Evolutionary conservation across 768 basidiomycete genomes (phyloP).

Genomic region (Galerina marginata): DNA sequence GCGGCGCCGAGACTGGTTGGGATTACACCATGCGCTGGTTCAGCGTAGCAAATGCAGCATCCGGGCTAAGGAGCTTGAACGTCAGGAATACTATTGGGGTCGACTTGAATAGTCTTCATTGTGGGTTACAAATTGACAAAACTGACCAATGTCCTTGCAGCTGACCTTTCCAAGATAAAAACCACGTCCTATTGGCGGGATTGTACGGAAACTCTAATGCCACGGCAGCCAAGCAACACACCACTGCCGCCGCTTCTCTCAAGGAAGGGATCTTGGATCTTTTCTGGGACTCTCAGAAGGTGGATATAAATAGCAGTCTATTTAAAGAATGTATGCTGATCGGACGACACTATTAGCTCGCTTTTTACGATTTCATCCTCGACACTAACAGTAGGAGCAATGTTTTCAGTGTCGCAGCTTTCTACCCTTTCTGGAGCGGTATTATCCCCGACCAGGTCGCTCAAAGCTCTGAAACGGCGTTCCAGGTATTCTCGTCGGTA

Average conservation of each 20-base stretch:
- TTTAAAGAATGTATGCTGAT: not conserved
- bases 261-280: slow-evolving; percentile 82
- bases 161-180: slow-evolving; percentile 53
- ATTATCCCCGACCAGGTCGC: slow-evolving; percentile 80
- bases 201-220: slow-evolving; percentile 60
- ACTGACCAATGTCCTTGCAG: not conserved
- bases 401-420: slow-evolving; percentile 77
- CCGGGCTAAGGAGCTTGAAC: slow-evolving; percentile 73
- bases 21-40: slow-evolving; percentile 62
- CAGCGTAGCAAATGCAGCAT: slow-evolving; percentile 42
- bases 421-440: slow-evolving; percentile 87
- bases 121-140: slow-evolving; percentile 46
- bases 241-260: slow-evolving; percentile 57
- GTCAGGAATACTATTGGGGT: slow-evolving; percentile 73
- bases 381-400: slow-evolving; percentile 66
- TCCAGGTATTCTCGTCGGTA: slow-evolving; percentile 74
- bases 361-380: slow-evolving; percentile 91
- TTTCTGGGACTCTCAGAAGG: slow-evolving; percentile 79
- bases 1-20: slow-evolving; percentile 85
- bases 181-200: slow-evolving; percentile 61
- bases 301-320: slow-evolving; percentile 17
- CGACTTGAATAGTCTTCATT: slow-evolving; percentile 85
- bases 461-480: slow-evolving; percentile 58
- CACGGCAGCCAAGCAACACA: slow-evolving; percentile 54
- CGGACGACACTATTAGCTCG: slow-evolving; percentile 44